Evolutionary conservation across 805 yeast genomes (phyloP), one percentile per base, ranked within the genome.

Genomic region (Ogataea angusta): DNA sequence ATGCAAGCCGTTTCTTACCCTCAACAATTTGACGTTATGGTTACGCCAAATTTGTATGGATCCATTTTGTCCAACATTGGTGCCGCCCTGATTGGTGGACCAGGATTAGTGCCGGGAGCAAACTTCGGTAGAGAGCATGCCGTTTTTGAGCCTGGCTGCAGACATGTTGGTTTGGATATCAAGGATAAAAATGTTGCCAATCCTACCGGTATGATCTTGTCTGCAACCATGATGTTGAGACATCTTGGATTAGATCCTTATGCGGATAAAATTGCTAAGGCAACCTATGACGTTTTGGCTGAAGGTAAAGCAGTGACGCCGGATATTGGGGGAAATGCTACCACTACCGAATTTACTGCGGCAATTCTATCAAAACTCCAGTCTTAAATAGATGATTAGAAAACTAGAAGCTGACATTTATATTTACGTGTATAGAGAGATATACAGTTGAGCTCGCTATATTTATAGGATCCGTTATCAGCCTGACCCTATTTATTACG

Each of bases 1-100:
- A 93, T 91, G 99, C 98, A 91, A 75, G 96, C 97, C 45, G 99
- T 91, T 50, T 90, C 98, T 45, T 78, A 84, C 70, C 98, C 98
- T 56, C 96, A 91, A 70, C 98, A 91, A 74, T 91, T 91, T 62
- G 98, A 93, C 66, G 97, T 93, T 43, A 77, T 91, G 71, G 98
- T 93, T 51, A 88, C 97, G 52, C 99, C 99, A 56, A 90, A 93
- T 77, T 78, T 91, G 73, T 91, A 91, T 78, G 99, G 99, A 73
- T 85, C 96, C 62, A 91, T 91, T 62, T 73, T 91, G 62, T 89
- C 97, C 53, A 93, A 93, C 79, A 90, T 91, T 60, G 99, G 98
- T 74, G 96, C 98, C 54, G 99, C 93, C 51, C 76, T 75, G 59
- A 84, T 93, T 53, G 98, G 98, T 68, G 96, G 97, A 57, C 97